Evolutionary conservation across 768 basidiomycete species (phyloP), one percentile per base, ranked within the genome.

Genomic region (Melanogaster broomeanus): DNA sequence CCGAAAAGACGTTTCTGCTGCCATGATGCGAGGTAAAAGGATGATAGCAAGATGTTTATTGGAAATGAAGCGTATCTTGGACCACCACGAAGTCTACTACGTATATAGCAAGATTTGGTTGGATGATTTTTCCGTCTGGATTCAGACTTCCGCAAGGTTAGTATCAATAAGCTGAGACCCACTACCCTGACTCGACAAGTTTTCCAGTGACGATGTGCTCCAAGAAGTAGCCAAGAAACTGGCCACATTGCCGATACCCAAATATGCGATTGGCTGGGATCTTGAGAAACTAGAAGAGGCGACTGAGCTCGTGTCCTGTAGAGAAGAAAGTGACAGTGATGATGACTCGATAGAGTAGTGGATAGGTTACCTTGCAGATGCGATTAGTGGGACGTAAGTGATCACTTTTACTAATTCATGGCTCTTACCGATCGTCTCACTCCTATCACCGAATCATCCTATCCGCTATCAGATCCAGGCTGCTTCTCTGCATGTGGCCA

Each of bases 51-150:
- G 88, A 58, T 85, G 79, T 61, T 74, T 93, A 31, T 71, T 94
- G 39, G 84, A 83, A 65, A 76, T 85, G 73, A 91, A 87, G 69
- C 66, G 75, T 35, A 83, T 90, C 42, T 68, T 94, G 55, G 90
- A 91, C 61, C 85, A 82, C 60, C 89, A 91, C 57, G 90, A 90
- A 56, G 85, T 88, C 10, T 94, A 93, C 69, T 92, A 91, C 65
- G 76, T 91, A n/a, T 93, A 91, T 66, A 85, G 81, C 67, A 90
- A 90, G 65, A 80, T 92, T 30, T 94, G 91, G 91, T 58, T 92
- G 39, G 86, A 91, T 56, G 91, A 93, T 62, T 86, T 89, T 59
- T 88, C 87, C 58, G 79, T 84, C n/a, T 93, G 91, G 91, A 73
- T 80, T 31, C 85, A 90, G 59, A 73, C 79, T 9, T 75, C 75